These are phyloP conservation scores for Solanum etuberosum DNA, from an alignment of 257 asterid genomes.

Conservation along the genomic window DNA sequence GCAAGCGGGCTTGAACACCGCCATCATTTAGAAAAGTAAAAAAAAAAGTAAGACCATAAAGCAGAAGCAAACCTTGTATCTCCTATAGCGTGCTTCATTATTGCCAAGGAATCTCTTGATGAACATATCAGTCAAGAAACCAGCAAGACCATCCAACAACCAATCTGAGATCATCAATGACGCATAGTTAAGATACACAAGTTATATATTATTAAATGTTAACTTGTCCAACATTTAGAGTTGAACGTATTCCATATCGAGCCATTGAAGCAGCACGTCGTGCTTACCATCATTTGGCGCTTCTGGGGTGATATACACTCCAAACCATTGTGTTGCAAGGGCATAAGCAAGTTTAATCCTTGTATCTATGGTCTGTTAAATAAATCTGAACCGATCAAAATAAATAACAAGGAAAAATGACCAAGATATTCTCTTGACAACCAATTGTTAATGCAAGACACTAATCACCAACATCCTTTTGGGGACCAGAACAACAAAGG, in stretches of 20 bases:
- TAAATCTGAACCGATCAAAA: conserved; percentile 22
- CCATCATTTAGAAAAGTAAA: not conserved
- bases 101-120: conserved; percentile 83
- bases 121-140: conserved; percentile 80
- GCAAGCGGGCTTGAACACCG: not conserved
- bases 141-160: conserved; percentile 98
- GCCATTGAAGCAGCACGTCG: not conserved
- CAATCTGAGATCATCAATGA: conserved; percentile 53
- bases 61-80: conserved; percentile 69
- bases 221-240: not conserved
- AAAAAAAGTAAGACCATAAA: not conserved
- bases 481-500: not conserved
- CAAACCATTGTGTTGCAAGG: conserved; percentile 98
- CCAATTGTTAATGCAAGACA: not conserved
- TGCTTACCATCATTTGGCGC: conserved; percentile 64
- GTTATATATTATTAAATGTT: not conserved
- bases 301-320: conserved; percentile 85
- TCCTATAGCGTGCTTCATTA: conserved; percentile 93
- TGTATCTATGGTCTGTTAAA: conserved; percentile 79
- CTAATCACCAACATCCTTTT: not conserved
- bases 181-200: conserved; percentile 15
- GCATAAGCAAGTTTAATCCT: conserved; percentile 91
- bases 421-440: not conserved
- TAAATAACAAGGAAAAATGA: conserved; percentile 1
- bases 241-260: not conserved